phyloP scores from a whole-genome alignment of 768 basidiomycete species.

The Tricholoma sp. region DNA sequence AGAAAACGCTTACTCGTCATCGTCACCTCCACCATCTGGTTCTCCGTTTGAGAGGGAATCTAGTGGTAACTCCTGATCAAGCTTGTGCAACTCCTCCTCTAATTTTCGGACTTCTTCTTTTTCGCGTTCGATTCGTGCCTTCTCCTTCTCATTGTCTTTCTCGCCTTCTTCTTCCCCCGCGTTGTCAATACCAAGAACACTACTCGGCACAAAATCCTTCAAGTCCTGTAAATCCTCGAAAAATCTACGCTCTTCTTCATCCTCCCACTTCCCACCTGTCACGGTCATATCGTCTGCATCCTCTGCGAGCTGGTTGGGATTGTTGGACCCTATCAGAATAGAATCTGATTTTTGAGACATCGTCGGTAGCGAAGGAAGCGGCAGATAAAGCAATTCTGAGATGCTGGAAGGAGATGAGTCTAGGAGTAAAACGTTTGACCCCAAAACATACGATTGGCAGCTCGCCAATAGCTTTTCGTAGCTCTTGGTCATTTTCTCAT shows the following conservation, averaged over 20 bases:
- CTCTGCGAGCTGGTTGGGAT: slow-evolving; percentile 28
- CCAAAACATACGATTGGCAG: slow-evolving; percentile 70
- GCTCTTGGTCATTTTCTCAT: slow-evolving; percentile 96
- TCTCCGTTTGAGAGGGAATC: slow-evolving; percentile 6
- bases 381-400: slow-evolving; percentile 84
- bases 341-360: slow-evolving; percentile 77
- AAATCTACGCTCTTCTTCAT: slow-evolving; percentile 92
- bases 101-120: slow-evolving; percentile 71
- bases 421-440: slow-evolving; percentile 1
- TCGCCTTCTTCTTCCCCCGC: slow-evolving; percentile 43
- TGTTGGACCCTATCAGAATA: slow-evolving; percentile 62
- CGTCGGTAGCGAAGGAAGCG: slow-evolving; percentile 80
- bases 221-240: slow-evolving; percentile 92
- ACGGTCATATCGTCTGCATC: slow-evolving; percentile 52
- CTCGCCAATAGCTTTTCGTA: slow-evolving; percentile 89
- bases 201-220: slow-evolving; percentile 86
- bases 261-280: slow-evolving; percentile 90
- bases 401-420: slow-evolving; percentile 42
- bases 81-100: slow-evolving; percentile 70
- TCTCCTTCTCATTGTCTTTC: slow-evolving; percentile 49
- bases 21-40: slow-evolving; percentile 19
- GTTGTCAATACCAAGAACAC: slow-evolving; percentile 73
- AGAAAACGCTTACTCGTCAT: slow-evolving; percentile 34
- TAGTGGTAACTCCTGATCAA: slow-evolving; percentile 29
- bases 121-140: slow-evolving; percentile 44